phyloP scores from a whole-genome alignment of 306 rosid species.

The Leucaena leucocephala region DNA sequence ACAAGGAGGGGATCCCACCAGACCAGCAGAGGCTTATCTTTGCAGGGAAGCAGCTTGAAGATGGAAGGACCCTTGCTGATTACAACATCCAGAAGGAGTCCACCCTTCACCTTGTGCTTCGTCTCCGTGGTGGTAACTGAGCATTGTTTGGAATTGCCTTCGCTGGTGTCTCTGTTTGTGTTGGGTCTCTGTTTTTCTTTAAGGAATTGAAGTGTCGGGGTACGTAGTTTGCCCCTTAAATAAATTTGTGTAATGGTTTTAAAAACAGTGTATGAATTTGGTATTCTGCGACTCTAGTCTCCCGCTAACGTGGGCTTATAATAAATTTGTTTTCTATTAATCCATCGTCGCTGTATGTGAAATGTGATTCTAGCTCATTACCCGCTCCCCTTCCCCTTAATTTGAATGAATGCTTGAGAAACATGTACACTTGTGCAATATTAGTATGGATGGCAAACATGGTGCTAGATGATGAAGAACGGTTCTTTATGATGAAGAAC shows the following conservation, averaged over 20 bases:
- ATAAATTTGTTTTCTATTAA: background rate
- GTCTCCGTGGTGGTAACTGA: slow-evolving; percentile 58
- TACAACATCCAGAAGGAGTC: slow-evolving; percentile 49
- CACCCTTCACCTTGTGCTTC: slow-evolving; percentile 56
- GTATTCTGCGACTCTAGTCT: background rate
- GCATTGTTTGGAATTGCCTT: background rate
- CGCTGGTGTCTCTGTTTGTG: background rate
- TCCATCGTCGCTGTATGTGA: background rate
- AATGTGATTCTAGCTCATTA: background rate
- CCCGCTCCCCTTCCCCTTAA: background rate
- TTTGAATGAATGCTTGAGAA: background rate
- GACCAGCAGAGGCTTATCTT: slow-evolving; percentile 49
- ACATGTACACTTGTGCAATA: too few relatives aligned
- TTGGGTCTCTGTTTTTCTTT: background rate
- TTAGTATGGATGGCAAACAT: too few relatives aligned
- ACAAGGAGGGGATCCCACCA: slow-evolving; percentile 47
- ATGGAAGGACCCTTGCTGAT: slow-evolving; percentile 50
- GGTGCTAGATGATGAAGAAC: too few relatives aligned
- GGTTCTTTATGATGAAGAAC: too few relatives aligned
- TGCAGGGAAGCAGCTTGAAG: slow-evolving; percentile 57
- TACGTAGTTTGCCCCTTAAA: slow-evolving; percentile 30
- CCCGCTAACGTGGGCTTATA: background rate
- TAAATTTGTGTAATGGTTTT: slow-evolving; percentile 5
- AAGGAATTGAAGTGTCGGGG: slow-evolving; percentile 27
- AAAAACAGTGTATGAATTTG: background rate